Evolutionary conservation across 192 early-diverging fungal genomes (phyloP).

Genomic region (Podila verticillata): DNA sequence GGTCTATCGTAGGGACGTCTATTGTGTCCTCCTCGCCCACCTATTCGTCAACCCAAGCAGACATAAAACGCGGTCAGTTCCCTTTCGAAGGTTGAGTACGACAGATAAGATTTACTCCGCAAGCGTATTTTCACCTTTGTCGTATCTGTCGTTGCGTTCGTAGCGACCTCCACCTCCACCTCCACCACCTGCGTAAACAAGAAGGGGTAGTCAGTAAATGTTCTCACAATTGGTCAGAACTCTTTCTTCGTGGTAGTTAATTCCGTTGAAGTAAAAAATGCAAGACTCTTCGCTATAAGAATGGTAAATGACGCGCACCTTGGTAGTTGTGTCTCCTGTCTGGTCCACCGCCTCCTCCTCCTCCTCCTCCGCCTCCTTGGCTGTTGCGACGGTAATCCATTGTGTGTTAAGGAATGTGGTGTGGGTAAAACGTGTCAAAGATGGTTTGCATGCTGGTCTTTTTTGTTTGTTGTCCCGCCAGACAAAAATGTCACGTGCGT

Average conservation of each 20-base stretch:
- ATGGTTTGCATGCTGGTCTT: background rate
- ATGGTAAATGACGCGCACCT: slow-evolving; percentile 2
- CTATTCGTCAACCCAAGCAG: background rate
- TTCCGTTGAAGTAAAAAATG: background rate
- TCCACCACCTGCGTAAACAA: background rate
- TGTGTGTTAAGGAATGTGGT: background rate
- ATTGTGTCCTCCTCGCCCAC: slow-evolving; percentile 22
- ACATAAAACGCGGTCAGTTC: background rate
- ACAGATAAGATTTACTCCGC: background rate
- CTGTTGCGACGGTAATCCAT: slow-evolving; percentile 47
- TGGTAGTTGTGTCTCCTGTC: slow-evolving; percentile 36
- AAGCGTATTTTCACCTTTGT: slow-evolving; percentile 1
- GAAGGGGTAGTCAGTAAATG: background rate
- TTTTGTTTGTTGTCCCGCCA: background rate
- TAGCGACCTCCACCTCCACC: slow-evolving; percentile 35
- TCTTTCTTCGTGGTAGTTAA: background rate
- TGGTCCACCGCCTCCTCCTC: slow-evolving; percentile 35
- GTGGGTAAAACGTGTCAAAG: background rate
- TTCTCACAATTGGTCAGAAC: background rate
- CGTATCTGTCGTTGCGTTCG: slow-evolving; percentile 22
- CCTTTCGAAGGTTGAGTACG: background rate
- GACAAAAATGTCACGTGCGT: too few species aligned
- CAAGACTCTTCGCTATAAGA: background rate
- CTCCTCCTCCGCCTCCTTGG: slow-evolving; percentile 17
- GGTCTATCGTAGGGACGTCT: slow-evolving; percentile 35